Evolutionary conservation across 805 yeast species (phyloP).

Genomic region (Nakazawaea molendinolei): DNA sequence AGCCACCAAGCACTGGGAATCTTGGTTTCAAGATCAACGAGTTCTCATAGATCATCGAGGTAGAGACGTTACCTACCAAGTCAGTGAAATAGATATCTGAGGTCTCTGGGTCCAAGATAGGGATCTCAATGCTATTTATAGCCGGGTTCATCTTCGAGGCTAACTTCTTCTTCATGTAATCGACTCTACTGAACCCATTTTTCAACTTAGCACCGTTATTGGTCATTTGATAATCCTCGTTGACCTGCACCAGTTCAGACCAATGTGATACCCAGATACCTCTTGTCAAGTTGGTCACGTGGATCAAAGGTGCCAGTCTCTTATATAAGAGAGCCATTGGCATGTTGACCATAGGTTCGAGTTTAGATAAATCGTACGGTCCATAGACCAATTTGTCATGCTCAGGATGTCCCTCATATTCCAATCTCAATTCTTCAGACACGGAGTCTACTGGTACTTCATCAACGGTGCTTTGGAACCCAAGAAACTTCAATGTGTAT

Average conservation of each 20-base stretch:
- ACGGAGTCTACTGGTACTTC: conserved; percentile 7
- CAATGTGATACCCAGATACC: conserved; percentile 87
- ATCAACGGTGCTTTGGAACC: conserved; percentile 41
- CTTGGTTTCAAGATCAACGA: conserved; percentile 69
- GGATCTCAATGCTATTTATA: conserved; percentile 52
- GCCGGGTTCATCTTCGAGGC: conserved; percentile 50
- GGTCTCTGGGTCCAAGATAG: conserved; percentile 36
- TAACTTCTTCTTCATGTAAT: conserved; percentile 58
- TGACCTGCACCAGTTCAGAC: conserved; percentile 65
- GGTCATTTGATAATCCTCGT: conserved; percentile 77
- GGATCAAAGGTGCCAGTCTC: conserved; percentile 59
- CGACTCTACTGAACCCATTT: conserved; percentile 72
- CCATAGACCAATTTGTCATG: conserved; percentile 46
- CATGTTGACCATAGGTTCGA: conserved; percentile 38
- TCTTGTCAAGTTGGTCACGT: conserved; percentile 55
- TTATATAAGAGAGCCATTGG: conserved; percentile 56
- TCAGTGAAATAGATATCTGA: conserved; percentile 78
- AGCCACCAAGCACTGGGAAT: conserved; percentile 92
- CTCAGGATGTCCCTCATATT: conserved; percentile 16
- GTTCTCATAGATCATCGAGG: conserved; percentile 43
- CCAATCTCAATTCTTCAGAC: neutral
- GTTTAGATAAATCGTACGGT: conserved; percentile 31
- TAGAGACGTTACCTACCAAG: conserved; percentile 88
- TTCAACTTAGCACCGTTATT: conserved; percentile 69
- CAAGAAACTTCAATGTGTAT: conserved; percentile 38